These are phyloP conservation scores for Penicillium glabrum DNA, from an alignment of 2,329 filamentous ascomycete species.

Conservation along the genomic window DNA sequence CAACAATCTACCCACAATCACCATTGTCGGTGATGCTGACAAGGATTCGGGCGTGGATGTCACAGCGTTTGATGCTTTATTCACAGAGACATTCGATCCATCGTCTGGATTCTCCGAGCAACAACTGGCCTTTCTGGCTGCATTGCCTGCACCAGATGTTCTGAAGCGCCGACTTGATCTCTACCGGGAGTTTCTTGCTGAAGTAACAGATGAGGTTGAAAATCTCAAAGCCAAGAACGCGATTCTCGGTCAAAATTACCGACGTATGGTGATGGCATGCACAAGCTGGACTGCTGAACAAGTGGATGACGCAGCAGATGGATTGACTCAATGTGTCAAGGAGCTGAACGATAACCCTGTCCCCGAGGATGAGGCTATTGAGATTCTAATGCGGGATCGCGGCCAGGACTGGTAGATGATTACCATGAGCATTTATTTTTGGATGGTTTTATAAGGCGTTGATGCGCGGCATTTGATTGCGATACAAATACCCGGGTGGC, in stretches of 20 bases:
- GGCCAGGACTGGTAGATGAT: slow-evolving; percentile 43
- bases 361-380: slow-evolving; percentile 45
- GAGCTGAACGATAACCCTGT: slow-evolving; percentile 63
- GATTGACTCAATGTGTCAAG: slow-evolving; percentile 81
- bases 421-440: neutral
- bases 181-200: slow-evolving; percentile 67
- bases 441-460: slow-evolving; percentile 15
- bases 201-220: slow-evolving; percentile 66
- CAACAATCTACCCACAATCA: slow-evolving; percentile 48
- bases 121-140: slow-evolving; percentile 44
- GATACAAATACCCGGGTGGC: slow-evolving; percentile 24
- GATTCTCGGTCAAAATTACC: slow-evolving; percentile 83
- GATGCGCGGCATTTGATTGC: slow-evolving; percentile 16
- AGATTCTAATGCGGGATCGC: slow-evolving; percentile 46
- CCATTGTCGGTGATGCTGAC: slow-evolving; percentile 51
- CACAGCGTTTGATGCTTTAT: slow-evolving; percentile 35
- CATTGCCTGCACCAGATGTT: slow-evolving; percentile 60
- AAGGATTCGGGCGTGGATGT: slow-evolving; percentile 39
- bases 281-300: slow-evolving; percentile 75
- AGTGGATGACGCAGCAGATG: slow-evolving; percentile 77
- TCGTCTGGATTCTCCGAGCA: slow-evolving; percentile 39
- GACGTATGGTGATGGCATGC: slow-evolving; percentile 83
- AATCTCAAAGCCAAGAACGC: slow-evolving; percentile 75
- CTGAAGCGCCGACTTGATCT: slow-evolving; percentile 69
- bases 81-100: slow-evolving; percentile 43